Conservation (phyloP, 345 rosid species). For the Populus deltoides region DNA sequence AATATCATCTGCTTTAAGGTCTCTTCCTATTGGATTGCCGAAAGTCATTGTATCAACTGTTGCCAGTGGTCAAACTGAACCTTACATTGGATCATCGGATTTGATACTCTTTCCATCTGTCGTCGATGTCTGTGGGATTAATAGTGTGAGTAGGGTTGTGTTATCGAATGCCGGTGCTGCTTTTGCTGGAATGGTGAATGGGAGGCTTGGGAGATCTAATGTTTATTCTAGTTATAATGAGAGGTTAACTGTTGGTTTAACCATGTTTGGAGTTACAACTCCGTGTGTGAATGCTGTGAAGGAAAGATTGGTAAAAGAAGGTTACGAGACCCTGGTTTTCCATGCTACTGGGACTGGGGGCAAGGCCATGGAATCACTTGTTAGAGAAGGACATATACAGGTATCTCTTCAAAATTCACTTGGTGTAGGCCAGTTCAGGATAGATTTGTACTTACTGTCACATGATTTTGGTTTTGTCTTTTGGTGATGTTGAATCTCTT, state of each 20-base stretch:
- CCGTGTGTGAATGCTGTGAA: conserved; percentile 70
- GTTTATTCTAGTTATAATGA: conserved; percentile 7
- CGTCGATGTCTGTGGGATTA: conserved; percentile 88
- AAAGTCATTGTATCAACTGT: conserved; percentile 88
- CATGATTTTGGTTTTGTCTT: neutral
- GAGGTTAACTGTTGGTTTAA: conserved; percentile 65
- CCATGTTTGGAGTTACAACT: conserved; percentile 97
- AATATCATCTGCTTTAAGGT: conserved; percentile 62
- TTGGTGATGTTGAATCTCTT: neutral
- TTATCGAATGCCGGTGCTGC: conserved; percentile 87
- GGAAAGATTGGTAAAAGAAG: conserved; percentile 58
- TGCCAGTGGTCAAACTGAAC: conserved; percentile 79
- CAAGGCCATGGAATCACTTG: conserved; percentile 87
- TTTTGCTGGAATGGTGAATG: conserved; percentile 85
- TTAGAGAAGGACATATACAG: conserved; percentile 76
- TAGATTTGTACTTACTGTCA: too few species aligned
- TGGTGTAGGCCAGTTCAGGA: neutral
- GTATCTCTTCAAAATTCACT: conserved; percentile 31
- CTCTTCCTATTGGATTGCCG: conserved; percentile 73
- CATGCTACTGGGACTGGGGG: conserved; percentile 98
- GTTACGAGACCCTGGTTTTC: conserved; percentile 81
- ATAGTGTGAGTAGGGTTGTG: conserved; percentile 75
- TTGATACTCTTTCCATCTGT: conserved; percentile 75
- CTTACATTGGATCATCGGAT: conserved; percentile 82
- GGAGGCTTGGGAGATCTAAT: conserved; percentile 37